Evolutionary conservation across 192 early-diverging fungal species (phyloP).

Genomic region (Rhizoclosmatium globosum): DNA sequence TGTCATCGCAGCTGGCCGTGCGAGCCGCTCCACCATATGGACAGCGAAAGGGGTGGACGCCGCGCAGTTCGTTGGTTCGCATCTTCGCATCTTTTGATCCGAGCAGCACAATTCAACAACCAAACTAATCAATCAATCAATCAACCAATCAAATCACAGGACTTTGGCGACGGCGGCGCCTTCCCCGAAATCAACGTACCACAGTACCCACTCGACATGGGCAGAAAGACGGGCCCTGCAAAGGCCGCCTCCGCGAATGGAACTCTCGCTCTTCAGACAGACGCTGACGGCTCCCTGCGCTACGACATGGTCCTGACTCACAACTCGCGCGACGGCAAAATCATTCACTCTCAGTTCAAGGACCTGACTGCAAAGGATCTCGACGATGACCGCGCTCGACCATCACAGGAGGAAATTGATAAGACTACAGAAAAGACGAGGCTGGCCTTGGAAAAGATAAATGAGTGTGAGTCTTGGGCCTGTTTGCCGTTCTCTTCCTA

Average conservation of each 20-base stretch:
- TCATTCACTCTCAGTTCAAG: conserved; percentile 86
- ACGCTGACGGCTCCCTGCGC: conserved; percentile 85
- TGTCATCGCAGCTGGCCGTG: conserved; percentile 15
- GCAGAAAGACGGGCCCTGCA: conserved; percentile 67
- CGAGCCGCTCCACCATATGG: conserved; percentile 79
- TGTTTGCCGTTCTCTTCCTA: background rate
- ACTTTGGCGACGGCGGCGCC: conserved; percentile 97
- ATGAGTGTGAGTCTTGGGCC: conserved; percentile 35
- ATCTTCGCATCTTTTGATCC: too few species aligned
- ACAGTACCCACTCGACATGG: conserved; percentile 97
- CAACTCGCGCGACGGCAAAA: conserved; percentile 62
- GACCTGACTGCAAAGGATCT: conserved; percentile 70
- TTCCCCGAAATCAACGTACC: conserved; percentile 92
- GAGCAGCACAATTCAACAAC: too few species aligned
- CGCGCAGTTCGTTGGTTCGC: conserved; percentile 68
- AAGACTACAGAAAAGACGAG: conserved; percentile 88
- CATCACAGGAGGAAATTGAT: conserved; percentile 78
- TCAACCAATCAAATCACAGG: conserved; percentile 44
- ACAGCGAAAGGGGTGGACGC: conserved; percentile 78
- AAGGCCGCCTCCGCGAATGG: conserved; percentile 46
- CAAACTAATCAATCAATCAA: too few species aligned
- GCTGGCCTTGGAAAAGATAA: conserved; percentile 88
- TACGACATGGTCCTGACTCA: conserved; percentile 91
- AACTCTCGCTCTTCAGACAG: conserved; percentile 88
- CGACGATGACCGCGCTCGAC: conserved; percentile 77